phyloP scores from a whole-genome alignment of 2,329 filamentous ascomycete genomes.

The Ophiostoma australiae region DNA sequence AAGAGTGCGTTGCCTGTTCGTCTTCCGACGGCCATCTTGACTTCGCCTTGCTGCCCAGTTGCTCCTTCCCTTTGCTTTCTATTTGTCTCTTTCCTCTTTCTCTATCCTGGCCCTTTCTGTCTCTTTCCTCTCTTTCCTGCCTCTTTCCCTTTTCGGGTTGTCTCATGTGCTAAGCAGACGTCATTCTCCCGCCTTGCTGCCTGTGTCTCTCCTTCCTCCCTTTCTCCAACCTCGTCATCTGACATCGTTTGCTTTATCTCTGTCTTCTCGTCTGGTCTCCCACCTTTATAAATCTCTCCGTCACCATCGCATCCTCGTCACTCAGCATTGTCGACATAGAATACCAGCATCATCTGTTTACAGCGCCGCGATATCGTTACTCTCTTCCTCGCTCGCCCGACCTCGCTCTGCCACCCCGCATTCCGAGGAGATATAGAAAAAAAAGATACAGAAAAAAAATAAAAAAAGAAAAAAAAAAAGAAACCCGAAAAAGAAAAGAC shows the following conservation, averaged over 20 bases:
- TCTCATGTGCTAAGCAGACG: constrained; percentile 10
- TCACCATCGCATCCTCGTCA: not conserved
- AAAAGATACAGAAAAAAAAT: not conserved
- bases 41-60: not conserved
- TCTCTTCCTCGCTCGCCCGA: not conserved
- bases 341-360: not conserved
- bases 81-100: not conserved
- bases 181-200: constrained; percentile 7
- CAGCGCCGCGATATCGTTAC: not conserved
- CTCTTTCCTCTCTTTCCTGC: no score
- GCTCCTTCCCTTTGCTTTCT: not conserved
- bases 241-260: not conserved
- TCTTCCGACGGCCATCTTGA: not conserved
- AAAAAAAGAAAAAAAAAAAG: not conserved
- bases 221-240: not conserved
- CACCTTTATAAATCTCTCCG: not conserved
- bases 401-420: constrained; percentile 12
- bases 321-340: not conserved
- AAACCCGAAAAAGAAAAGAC: not conserved
- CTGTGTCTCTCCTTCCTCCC: constrained; percentile 7
- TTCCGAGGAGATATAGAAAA: not conserved
- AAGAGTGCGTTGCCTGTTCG: not conserved
- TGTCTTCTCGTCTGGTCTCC: not conserved
- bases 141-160: not conserved
- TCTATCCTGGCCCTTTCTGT: not conserved